Evolutionary conservation across 2,329 filamentous ascomycete genomes (phyloP).

Genomic region (Claviceps purpurea): DNA sequence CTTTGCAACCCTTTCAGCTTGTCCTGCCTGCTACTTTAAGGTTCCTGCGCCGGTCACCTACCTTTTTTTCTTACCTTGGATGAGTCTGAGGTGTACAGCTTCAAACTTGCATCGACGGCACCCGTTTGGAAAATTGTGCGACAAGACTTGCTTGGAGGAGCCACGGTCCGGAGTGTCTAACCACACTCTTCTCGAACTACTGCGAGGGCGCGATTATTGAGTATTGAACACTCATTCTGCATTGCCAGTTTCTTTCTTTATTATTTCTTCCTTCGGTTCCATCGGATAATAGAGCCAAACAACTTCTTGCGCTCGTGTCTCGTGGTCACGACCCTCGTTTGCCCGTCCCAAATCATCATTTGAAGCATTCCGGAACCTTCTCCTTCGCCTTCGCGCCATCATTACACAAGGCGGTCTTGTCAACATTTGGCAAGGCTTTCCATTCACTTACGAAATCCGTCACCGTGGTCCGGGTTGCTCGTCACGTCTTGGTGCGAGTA

Average conservation of each 20-base stretch:
- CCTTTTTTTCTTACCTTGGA: background rate
- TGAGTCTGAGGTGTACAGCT: background rate
- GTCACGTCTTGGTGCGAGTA: background rate
- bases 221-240: background rate
- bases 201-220: background rate
- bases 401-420: background rate
- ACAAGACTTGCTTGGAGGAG: background rate
- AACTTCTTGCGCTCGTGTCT: background rate
- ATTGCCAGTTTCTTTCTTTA: background rate
- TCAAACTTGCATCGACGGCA: background rate
- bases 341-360: background rate
- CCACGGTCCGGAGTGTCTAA: background rate
- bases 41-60: background rate
- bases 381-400: background rate
- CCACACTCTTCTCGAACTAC: background rate
- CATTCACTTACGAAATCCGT: background rate
- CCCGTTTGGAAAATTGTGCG: background rate
- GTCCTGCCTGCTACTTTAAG: background rate
- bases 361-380: background rate
- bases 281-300: background rate
- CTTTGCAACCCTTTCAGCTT: background rate
- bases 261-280: background rate
- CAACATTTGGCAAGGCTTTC: background rate
- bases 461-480: background rate
- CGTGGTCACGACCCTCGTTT: background rate